phyloP scores from a whole-genome alignment of 441 rosid genomes.

The Pelargonium myrrhifolium region DNA sequence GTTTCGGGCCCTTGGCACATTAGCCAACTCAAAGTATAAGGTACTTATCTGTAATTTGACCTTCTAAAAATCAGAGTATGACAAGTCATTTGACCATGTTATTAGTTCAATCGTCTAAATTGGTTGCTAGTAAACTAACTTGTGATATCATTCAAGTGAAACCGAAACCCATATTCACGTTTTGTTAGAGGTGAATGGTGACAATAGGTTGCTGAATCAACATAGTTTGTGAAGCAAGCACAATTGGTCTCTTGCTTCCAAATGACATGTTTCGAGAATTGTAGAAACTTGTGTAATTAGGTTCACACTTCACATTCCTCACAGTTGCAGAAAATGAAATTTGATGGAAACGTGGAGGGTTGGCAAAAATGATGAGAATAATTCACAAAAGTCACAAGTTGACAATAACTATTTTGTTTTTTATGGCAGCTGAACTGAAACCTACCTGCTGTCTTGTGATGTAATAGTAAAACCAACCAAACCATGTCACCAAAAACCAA shows the following conservation, averaged over 20 bases:
- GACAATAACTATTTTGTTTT: background rate
- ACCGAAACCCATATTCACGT: too few relatives aligned
- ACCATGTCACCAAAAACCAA: background rate
- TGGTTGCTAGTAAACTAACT: too few relatives aligned
- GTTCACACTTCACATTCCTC: slow-evolving; percentile 1
- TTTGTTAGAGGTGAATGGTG: background rate
- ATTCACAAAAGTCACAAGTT: slow-evolving; percentile 2
- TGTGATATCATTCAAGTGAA: too few relatives aligned
- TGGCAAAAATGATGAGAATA: background rate
- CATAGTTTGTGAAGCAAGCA: background rate
- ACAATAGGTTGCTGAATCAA: background rate
- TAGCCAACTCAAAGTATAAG: too few relatives aligned
- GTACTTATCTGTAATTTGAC: too few relatives aligned
- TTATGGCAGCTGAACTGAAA: slow-evolving; percentile 1
- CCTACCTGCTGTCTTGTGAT: background rate
- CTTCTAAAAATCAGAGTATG: too few relatives aligned
- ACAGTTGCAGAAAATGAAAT: background rate
- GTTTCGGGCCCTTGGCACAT: too few relatives aligned
- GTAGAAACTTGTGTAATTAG: too few relatives aligned
- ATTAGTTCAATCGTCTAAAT: too few relatives aligned
- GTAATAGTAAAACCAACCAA: slow-evolving; percentile 1
- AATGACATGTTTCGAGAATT: background rate
- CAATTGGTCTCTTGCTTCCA: background rate
- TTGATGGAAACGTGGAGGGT: background rate
- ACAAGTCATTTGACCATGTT: too few relatives aligned